phyloP scores from a whole-genome alignment of 2,329 filamentous ascomycete genomes.

The Apiospora malaysiana region DNA sequence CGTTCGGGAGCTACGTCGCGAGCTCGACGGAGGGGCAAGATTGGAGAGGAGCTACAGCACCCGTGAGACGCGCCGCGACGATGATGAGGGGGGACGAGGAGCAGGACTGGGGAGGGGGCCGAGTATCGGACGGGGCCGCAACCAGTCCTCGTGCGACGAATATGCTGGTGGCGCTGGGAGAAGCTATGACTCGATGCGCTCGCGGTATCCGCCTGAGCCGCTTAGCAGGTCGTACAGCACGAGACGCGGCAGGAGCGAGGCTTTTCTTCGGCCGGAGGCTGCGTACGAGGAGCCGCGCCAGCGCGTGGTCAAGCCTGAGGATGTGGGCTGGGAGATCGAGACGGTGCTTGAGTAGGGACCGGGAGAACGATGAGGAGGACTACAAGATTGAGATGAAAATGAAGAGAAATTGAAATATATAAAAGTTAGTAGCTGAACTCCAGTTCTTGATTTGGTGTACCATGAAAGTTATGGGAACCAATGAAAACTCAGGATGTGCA shows the following conservation, averaged over 20 bases:
- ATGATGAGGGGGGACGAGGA: neutral
- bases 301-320: neutral
- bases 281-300: neutral
- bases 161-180: neutral
- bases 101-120: neutral
- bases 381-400: too few species aligned
- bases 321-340: slow-evolving; percentile 9
- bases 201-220: neutral
- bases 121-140: neutral
- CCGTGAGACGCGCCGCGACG: neutral
- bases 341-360: neutral
- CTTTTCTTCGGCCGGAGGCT: neutral
- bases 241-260: neutral
- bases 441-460: too few species aligned
- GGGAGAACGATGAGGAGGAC: neutral
- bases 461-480: too few species aligned
- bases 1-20: neutral
- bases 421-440: too few species aligned
- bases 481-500: too few species aligned
- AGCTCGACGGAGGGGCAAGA: neutral
- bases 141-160: neutral
- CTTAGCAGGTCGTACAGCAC: neutral
- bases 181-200: neutral
- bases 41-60: neutral
- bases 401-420: too few species aligned